A percentile compares a stretch with the other conserved stretches of the same genome.
phyloP scores from a whole-genome alignment of 352 stramenopile species.

The Phytophthora cajani region DNA sequence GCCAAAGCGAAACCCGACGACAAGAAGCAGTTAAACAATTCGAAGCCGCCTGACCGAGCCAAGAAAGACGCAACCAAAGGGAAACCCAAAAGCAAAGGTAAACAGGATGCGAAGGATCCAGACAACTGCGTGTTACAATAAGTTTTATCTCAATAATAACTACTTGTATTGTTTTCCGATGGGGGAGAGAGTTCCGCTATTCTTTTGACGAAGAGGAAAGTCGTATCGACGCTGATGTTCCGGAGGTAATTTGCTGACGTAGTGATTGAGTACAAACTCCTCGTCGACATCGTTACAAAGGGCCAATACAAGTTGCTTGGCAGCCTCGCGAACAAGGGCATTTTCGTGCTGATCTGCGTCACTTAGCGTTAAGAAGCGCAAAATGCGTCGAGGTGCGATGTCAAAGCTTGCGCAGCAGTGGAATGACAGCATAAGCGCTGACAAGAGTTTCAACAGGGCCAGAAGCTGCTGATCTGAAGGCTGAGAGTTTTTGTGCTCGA shows the following conservation, averaged over 20 bases:
- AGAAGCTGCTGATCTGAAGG: constrained; percentile 39
- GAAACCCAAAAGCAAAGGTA: constrained; percentile 9
- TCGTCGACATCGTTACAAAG: constrained; percentile 46
- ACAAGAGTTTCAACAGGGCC: constrained; percentile 50
- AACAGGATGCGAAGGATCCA: constrained; percentile 14
- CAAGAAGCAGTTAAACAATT: neutral
- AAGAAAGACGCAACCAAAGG: constrained; percentile 4
- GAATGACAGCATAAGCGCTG: constrained; percentile 44
- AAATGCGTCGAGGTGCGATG: constrained; percentile 45
- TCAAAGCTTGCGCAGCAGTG: constrained; percentile 61
- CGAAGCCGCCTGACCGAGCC: neutral
- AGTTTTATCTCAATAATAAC: neutral
- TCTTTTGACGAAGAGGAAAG: constrained; percentile 3
- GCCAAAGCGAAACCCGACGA: neutral
- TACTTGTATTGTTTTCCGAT: neutral
- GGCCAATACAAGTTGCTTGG: constrained; percentile 44
- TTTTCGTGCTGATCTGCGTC: constrained; percentile 48
- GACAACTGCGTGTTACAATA: constrained; percentile 39
- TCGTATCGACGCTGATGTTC: constrained; percentile 21
- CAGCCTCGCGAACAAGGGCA: constrained; percentile 46
- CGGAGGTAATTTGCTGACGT: constrained; percentile 20
- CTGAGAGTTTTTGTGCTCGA: constrained; percentile 27
- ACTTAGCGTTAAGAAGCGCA: constrained; percentile 39
- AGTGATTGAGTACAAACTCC: constrained; percentile 29
- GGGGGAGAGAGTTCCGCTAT: neutral